Conservation (phyloP, 1,139 yeast species). For the Geotrichum aggregatum region DNA sequence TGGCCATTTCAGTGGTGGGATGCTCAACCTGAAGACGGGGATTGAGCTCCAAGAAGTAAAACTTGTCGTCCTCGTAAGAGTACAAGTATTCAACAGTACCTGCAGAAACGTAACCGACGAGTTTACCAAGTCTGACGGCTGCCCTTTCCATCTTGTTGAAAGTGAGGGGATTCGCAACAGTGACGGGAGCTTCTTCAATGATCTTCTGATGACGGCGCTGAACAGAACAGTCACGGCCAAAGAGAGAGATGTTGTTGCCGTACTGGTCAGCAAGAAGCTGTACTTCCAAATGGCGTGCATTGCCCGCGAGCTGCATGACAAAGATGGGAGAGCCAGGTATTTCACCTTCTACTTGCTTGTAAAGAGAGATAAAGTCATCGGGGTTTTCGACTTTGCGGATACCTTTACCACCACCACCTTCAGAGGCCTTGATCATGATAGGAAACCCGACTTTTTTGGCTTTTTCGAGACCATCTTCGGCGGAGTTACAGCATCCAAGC, state of each 20-base stretch:
- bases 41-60: constrained; percentile 90
- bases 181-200: constrained; percentile 95
- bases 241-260: constrained; percentile 87
- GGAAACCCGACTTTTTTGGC: constrained; percentile 91
- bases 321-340: constrained; percentile 95
- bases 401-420: constrained; percentile 99
- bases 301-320: constrained; percentile 91
- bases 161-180: constrained; percentile 82
- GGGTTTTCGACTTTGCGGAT: constrained; percentile 85
- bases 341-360: constrained; percentile 88
- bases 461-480: constrained; percentile 82
- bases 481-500: constrained; percentile 79
- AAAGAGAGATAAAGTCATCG: constrained; percentile 63
- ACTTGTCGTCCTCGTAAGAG: constrained; percentile 89
- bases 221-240: constrained; percentile 95
- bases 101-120: constrained; percentile 96
- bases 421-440: constrained; percentile 93
- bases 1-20: constrained; percentile 98
- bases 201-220: constrained; percentile 97
- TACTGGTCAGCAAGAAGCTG: constrained; percentile 93
- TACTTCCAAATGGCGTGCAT: constrained; percentile 93
- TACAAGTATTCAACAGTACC: constrained; percentile 98
- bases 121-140: constrained; percentile 91
- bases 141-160: constrained; percentile 92
- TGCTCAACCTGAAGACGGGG: constrained; percentile 99